Evolutionary conservation across 192 early-diverging fungal species (phyloP), one percentile per base, ranked within the genome.

Genomic region (Dissophora ornata): DNA sequence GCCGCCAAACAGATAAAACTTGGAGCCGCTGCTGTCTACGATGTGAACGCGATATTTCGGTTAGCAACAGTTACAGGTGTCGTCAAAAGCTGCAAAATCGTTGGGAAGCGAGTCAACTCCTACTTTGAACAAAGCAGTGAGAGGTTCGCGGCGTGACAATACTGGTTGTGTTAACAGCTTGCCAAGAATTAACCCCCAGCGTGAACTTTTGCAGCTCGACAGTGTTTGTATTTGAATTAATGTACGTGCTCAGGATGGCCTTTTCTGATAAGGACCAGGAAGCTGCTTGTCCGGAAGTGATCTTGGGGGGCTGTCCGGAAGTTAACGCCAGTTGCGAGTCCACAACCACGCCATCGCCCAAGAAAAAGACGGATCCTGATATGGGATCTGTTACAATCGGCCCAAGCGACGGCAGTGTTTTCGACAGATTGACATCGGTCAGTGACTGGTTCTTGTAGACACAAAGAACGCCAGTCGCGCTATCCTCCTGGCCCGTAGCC

Each of bases 1-100:
- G n/a, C 66, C 66, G 24, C 66, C 66, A 42, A 68, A 57, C 1
- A 68, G 12, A 25, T 58, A 68, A 18, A 18, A 68, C n/a, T n/a
- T 50, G 11, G 29, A 44, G 7, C 53, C 64, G 40, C 55, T 16
- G 13, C 13, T 19, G 2, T 38, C 63, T 66, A 56, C 10, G n/a
- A n/a, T n/a, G n/a, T n/a, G n/a, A n/a, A n/a, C n/a, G n/a, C n/a
- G n/a, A n/a, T n/a, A n/a, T n/a, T n/a, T n/a, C n/a, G n/a, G n/a
- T n/a, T n/a, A n/a, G n/a, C n/a, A n/a, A n/a, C n/a, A n/a, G n/a
- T n/a, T n/a, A n/a, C n/a, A n/a, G n/a, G n/a, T n/a, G n/a, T n/a
- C n/a, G n/a, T n/a, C n/a, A n/a, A n/a, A n/a, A n/a, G n/a, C n/a
- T n/a, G 21, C 7, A 47, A 46, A 47, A n/a, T n/a, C 19, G 11